These are phyloP conservation scores for Cymbopogon flexuosus DNA, from an alignment of 202 grass and related monocot genomes.

Conservation along the genomic window DNA sequence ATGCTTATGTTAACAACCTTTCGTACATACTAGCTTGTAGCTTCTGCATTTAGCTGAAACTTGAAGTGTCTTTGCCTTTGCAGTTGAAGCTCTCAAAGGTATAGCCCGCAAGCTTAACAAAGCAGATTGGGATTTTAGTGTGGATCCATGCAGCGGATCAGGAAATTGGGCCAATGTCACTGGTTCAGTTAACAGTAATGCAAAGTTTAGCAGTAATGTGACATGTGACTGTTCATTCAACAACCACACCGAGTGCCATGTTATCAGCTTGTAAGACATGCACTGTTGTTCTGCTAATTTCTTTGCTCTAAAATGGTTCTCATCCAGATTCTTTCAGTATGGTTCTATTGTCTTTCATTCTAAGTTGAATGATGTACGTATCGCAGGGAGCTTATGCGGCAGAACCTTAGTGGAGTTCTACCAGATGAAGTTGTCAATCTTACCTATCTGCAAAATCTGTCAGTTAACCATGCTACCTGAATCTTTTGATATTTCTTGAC, in stretches of 20 bases:
- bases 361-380: not conserved
- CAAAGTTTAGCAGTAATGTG: conserved; percentile 41
- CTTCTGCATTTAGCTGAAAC: conserved; percentile 6
- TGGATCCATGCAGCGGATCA: conserved; percentile 59
- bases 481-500: not conserved
- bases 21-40: not conserved
- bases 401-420: conserved; percentile 67
- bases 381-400: conserved; percentile 56
- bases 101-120: conserved; percentile 75
- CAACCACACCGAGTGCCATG: conserved; percentile 56
- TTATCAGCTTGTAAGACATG: conserved; percentile 64
- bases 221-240: conserved; percentile 67
- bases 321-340: not conserved
- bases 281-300: conserved; percentile 6
- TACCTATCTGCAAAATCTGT: conserved; percentile 64
- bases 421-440: conserved; percentile 76
- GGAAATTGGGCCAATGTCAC: conserved; percentile 42
- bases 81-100: conserved; percentile 68
- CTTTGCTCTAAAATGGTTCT: conserved; percentile 4
- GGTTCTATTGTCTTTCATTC: conserved; percentile 6
- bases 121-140: conserved; percentile 70
- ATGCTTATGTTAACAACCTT: not conserved
- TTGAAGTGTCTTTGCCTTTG: conserved; percentile 16
- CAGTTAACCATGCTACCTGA: conserved; percentile 38
- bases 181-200: conserved; percentile 35